A percentile compares a stretch with the other conserved stretches of the same genome.
phyloP scores from a whole-genome alignment of 1,284 basidiomycete species.

The Polyporus tsugae region DNA sequence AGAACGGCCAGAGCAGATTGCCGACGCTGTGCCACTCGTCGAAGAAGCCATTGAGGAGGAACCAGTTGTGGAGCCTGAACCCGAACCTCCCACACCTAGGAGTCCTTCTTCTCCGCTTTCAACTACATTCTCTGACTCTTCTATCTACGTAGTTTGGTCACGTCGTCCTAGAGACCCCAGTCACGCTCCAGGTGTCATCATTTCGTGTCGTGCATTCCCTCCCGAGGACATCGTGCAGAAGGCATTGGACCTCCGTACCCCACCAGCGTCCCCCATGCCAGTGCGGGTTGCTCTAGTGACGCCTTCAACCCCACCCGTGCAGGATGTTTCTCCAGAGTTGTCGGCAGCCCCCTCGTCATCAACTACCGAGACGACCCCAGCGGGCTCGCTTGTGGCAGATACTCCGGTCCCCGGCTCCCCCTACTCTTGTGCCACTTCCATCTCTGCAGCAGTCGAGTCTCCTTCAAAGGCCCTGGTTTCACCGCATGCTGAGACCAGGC shows the following conservation, averaged over 20 bases:
- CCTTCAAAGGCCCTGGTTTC: slow-evolving; percentile 35
- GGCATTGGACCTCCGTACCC: slow-evolving; percentile 61
- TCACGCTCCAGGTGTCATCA: slow-evolving; percentile 70
- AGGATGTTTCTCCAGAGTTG: slow-evolving; percentile 26
- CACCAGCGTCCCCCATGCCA: slow-evolving; percentile 45
- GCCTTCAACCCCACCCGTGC: slow-evolving; percentile 9
- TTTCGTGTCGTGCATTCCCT: slow-evolving; percentile 66
- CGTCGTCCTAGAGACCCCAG: slow-evolving; percentile 67
- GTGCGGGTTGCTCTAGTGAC: slow-evolving; percentile 17
- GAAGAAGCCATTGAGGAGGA: neutral
- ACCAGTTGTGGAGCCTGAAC: neutral
- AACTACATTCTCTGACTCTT: slow-evolving; percentile 15
- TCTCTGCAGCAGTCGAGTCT: slow-evolving; percentile 49
- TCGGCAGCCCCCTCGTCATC: slow-evolving; percentile 41
- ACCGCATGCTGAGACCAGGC: slow-evolving; percentile 23
- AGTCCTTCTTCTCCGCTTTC: slow-evolving; percentile 22
- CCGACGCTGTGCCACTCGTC: neutral
- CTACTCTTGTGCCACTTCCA: slow-evolving; percentile 64
- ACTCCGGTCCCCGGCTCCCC: slow-evolving; percentile 65
- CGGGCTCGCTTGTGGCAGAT: slow-evolving; percentile 51
- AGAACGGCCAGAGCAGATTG: neutral
- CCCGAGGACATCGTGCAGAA: slow-evolving; percentile 60
- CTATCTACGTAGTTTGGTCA: slow-evolving; percentile 70
- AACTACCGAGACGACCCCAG: slow-evolving; percentile 49
- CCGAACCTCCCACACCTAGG: slow-evolving; percentile 19